Percentiles rank a stretch among this genome's conserved stretches.
These are phyloP conservation scores for Trichoderma citrinoviride DNA, from an alignment of 2,329 filamentous ascomycete species.

Conservation along the genomic window DNA sequence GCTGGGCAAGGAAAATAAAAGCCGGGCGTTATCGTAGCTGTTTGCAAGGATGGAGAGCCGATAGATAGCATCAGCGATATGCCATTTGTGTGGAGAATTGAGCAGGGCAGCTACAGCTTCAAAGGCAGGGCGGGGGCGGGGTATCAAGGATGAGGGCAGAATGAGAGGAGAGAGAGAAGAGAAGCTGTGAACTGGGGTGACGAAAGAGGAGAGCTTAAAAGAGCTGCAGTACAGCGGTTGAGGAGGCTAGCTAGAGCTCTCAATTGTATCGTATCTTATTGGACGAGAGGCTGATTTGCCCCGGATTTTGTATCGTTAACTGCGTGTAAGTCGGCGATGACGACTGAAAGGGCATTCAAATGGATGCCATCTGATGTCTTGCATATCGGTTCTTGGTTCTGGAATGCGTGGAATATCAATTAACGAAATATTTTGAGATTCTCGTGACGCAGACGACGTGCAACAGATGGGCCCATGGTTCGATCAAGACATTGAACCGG, in stretches of 20 bases:
- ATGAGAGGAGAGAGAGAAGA: background rate
- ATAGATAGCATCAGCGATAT: background rate
- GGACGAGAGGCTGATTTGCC: too few species aligned
- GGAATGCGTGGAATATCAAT: background rate
- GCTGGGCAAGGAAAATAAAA: background rate
- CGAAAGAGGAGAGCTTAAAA: too few species aligned
- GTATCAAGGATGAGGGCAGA: background rate
- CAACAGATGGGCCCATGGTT: background rate
- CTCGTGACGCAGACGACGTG: background rate
- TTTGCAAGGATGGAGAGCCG: background rate
- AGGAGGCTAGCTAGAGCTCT: background rate
- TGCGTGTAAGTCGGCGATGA: too few species aligned
- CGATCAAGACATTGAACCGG: background rate
- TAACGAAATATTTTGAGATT: background rate
- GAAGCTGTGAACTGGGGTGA: background rate
- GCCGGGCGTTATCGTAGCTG: background rate
- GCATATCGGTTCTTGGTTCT: background rate
- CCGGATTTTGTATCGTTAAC: too few species aligned
- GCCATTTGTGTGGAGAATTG: background rate
- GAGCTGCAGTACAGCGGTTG: background rate
- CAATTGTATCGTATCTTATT: too few species aligned
- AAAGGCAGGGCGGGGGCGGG: conserved; percentile 7
- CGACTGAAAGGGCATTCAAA: too few species aligned
- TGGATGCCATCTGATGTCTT: too few species aligned
- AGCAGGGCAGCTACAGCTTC: background rate